Percentiles rank a stretch among this genome's conserved stretches.
These are phyloP conservation scores for Spizellomyces punctatus DNA, from an alignment of 192 early-diverging fungal species.

Conservation along the genomic window DNA sequence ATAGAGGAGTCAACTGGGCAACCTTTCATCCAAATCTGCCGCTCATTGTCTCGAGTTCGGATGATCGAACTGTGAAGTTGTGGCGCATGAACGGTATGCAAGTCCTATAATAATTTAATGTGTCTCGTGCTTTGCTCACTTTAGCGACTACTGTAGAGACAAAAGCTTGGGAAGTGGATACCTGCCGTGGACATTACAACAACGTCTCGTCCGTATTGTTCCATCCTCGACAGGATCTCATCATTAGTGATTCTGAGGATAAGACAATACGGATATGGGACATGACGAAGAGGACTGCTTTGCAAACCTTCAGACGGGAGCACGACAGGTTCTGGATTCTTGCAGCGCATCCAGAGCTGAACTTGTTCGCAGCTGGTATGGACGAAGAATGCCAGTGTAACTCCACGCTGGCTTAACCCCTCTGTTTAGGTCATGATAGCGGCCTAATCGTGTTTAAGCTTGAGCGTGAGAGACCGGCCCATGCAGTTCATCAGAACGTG, in stretches of 20 bases:
- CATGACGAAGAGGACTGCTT: constrained; percentile 88
- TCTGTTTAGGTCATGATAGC: constrained; percentile 81
- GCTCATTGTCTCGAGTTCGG: constrained; percentile 93
- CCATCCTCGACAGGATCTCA: constrained; percentile 95
- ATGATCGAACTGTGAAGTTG: constrained; percentile 97
- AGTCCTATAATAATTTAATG: background rate
- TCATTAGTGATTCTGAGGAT: constrained; percentile 93
- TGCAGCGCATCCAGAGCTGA: constrained; percentile 94
- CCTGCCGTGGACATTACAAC: constrained; percentile 98
- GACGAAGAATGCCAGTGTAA: background rate
- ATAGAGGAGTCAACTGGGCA: constrained; percentile 97
- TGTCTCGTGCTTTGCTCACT: background rate
- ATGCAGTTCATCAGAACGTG: constrained; percentile 77
- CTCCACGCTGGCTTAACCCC: background rate
- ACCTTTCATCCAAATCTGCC: constrained; percentile 96
- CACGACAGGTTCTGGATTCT: constrained; percentile 97
- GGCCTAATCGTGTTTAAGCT: constrained; percentile 99
- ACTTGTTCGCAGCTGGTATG: constrained; percentile 94
- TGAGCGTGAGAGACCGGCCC: constrained; percentile 95
- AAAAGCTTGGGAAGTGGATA: constrained; percentile 99
- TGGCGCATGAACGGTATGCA: constrained; percentile 94
- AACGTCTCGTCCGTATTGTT: constrained; percentile 93
- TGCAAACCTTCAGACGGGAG: constrained; percentile 96
- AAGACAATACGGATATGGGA: constrained; percentile 99
- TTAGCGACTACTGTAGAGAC: constrained; percentile 66